Percentiles rank a stretch among this genome's conserved stretches.
These are phyloP conservation scores for Lecanoromycetidae sp. DNA, from an alignment of 2,329 filamentous ascomycete species.

Conservation along the genomic window DNA sequence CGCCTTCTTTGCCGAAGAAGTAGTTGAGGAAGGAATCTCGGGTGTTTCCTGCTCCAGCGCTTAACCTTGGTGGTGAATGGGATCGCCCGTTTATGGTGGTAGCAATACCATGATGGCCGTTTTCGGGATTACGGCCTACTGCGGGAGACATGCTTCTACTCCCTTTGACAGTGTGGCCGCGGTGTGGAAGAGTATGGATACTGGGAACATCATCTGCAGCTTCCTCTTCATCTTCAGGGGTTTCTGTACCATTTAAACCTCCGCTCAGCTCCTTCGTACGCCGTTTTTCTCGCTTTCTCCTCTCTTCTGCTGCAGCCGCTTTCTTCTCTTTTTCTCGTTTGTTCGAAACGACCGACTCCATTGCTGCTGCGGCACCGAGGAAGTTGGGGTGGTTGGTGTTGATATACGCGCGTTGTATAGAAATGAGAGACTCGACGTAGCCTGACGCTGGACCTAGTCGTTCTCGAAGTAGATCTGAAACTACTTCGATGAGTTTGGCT, in stretches of 20 bases:
- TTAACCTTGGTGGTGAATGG: slow-evolving; percentile 50
- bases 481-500: slow-evolving; percentile 93
- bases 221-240: slow-evolving; percentile 54
- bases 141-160: slow-evolving; percentile 74
- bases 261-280: slow-evolving; percentile 66
- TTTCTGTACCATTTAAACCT: slow-evolving; percentile 59
- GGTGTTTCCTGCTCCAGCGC: slow-evolving; percentile 48
- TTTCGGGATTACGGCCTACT: slow-evolving; percentile 49
- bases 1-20: slow-evolving; percentile 93
- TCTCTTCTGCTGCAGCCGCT: slow-evolving; percentile 65
- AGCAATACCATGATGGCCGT: slow-evolving; percentile 48
- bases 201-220: slow-evolving; percentile 47
- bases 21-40: slow-evolving; percentile 94
- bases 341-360: slow-evolving; percentile 90
- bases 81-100: slow-evolving; percentile 58
- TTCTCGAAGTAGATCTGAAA: slow-evolving; percentile 88
- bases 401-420: slow-evolving; percentile 96
- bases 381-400: slow-evolving; percentile 99
- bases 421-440: slow-evolving; percentile 93
- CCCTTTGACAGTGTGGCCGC: slow-evolving; percentile 49
- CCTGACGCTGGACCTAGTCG: slow-evolving; percentile 75
- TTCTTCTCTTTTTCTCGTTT: slow-evolving; percentile 92
- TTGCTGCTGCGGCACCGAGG: slow-evolving; percentile 86
- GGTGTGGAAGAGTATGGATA: slow-evolving; percentile 40
- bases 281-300: slow-evolving; percentile 70